Evolutionary conservation across 331 rosid species (phyloP).

Genomic region (Malus hybrid): DNA sequence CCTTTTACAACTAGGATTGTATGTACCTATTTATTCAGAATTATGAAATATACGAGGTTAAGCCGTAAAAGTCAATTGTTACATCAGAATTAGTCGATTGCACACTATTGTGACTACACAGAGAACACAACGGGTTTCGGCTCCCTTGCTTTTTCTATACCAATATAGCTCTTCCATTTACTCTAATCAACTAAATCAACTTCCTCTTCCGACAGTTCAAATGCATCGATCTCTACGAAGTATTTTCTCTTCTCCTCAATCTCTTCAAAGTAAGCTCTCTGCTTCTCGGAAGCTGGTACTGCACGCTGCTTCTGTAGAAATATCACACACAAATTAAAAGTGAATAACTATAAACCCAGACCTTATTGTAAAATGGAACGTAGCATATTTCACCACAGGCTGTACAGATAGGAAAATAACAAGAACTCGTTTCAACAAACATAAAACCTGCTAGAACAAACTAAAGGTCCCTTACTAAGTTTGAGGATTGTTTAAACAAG

Average conservation of each 20-base stretch:
- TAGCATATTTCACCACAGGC: too few species aligned
- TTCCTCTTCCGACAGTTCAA: slow-evolving; percentile 41
- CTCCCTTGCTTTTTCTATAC: background rate
- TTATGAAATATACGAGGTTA: too few species aligned
- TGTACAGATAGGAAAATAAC: background rate
- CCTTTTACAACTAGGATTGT: too few species aligned
- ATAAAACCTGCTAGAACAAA: background rate
- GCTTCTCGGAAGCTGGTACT: slow-evolving; percentile 14
- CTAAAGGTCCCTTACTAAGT: too few species aligned
- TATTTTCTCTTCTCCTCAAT: slow-evolving; percentile 46
- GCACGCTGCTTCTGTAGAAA: slow-evolving; percentile 26
- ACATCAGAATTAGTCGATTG: background rate
- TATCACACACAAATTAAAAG: background rate
- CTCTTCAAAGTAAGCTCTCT: slow-evolving; percentile 46
- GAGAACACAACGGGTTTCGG: background rate
- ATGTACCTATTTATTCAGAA: too few species aligned
- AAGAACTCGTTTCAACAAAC: background rate
- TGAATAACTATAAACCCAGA: background rate
- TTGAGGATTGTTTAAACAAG: background rate
- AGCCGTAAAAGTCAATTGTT: too few species aligned
- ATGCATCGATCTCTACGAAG: slow-evolving; percentile 49
- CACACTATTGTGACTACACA: slow-evolving; percentile 17
- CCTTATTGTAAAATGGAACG: background rate
- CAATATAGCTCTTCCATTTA: background rate
- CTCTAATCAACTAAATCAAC: slow-evolving; percentile 20